These are phyloP conservation scores for Alternaria conjuncta DNA, from an alignment of 2,329 filamentous ascomycete species.

Conservation along the genomic window DNA sequence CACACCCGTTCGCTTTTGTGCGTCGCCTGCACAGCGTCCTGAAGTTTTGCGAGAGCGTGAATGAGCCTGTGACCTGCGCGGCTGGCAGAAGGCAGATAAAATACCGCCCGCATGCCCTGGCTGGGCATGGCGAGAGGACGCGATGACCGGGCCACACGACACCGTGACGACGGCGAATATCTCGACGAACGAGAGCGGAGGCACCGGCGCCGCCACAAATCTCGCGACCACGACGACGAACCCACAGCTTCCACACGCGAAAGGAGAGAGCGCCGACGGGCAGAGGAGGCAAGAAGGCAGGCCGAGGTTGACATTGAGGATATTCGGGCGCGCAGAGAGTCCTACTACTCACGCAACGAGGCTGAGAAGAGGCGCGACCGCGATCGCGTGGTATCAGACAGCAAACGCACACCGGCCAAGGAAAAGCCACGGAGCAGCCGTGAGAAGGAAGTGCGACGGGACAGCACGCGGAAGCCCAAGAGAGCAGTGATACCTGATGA, in stretches of 20 bases:
- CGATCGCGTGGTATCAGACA: slow-evolving; percentile 44
- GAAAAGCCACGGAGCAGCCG: slow-evolving; percentile 36
- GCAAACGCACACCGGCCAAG: slow-evolving; percentile 32
- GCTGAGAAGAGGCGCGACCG: slow-evolving; percentile 37
- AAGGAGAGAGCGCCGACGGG: slow-evolving; percentile 40
- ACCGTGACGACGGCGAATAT: slow-evolving; percentile 37
- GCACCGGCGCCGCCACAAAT: slow-evolving; percentile 36
- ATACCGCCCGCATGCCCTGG: slow-evolving; percentile 31
- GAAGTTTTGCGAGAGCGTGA: slow-evolving; percentile 27
- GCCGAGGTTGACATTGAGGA: slow-evolving; percentile 51
- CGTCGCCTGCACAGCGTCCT: slow-evolving; percentile 42
- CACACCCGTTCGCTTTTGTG: slow-evolving; percentile 26
- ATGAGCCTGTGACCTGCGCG: slow-evolving; percentile 36
- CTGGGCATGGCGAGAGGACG: slow-evolving; percentile 45
- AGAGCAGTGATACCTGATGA: slow-evolving; percentile 33
- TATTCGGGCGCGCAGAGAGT: slow-evolving; percentile 45
- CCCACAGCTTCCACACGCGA: slow-evolving; percentile 36
- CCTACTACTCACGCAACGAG: slow-evolving; percentile 47
- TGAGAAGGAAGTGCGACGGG: slow-evolving; percentile 37
- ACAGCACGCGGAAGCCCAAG: slow-evolving; percentile 37
- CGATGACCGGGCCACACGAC: slow-evolving; percentile 40
- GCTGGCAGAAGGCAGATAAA: slow-evolving; percentile 37
- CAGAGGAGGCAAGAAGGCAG: slow-evolving; percentile 35
- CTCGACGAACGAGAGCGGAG: slow-evolving; percentile 36
- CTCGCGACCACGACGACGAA: slow-evolving; percentile 35